phyloP scores from a whole-genome alignment of 345 rosid genomes.

The Brassica nigra region DNA sequence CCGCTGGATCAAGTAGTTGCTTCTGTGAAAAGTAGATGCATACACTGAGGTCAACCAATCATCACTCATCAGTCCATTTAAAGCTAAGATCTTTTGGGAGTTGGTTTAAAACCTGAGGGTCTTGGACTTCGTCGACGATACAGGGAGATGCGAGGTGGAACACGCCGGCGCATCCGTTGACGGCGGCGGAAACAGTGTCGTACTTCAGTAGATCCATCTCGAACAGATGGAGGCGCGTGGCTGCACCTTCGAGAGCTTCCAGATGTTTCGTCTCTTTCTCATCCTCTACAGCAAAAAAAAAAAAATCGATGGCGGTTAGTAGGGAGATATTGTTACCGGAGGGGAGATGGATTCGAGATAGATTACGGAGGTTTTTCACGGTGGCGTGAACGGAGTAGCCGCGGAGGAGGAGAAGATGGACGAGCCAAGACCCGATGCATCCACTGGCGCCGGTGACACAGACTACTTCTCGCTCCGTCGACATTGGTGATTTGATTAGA shows the following conservation, averaged over 20 bases:
- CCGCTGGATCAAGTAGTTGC: constrained; percentile 81
- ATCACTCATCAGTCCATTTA: neutral
- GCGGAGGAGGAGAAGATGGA: constrained; percentile 71
- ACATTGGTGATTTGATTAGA: constrained; percentile 41
- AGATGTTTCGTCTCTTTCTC: constrained; percentile 85
- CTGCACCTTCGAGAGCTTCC: constrained; percentile 72
- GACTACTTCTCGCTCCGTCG: constrained; percentile 52
- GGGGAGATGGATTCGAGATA: neutral
- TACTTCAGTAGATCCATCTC: constrained; percentile 85
- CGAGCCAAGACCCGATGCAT: constrained; percentile 87
- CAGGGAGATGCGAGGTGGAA: constrained; percentile 96
- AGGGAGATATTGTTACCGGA: constrained; percentile 5
- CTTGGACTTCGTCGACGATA: constrained; percentile 67
- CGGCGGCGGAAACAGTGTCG: constrained; percentile 62
- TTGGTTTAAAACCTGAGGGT: constrained; percentile 63
- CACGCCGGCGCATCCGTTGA: constrained; percentile 72
- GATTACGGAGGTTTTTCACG: constrained; percentile 68
- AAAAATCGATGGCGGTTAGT: neutral
- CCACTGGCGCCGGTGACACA: constrained; percentile 98
- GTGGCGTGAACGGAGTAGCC: constrained; percentile 88
- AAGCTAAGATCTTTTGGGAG: neutral
- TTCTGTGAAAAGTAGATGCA: constrained; percentile 42
- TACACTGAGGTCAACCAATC: neutral
- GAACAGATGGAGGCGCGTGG: constrained; percentile 74
- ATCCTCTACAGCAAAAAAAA: constrained; percentile 47